Evolutionary conservation across 441 rosid genomes (phyloP), one percentile per base, ranked within the genome.

Genomic region (Corymbia citriodora): DNA sequence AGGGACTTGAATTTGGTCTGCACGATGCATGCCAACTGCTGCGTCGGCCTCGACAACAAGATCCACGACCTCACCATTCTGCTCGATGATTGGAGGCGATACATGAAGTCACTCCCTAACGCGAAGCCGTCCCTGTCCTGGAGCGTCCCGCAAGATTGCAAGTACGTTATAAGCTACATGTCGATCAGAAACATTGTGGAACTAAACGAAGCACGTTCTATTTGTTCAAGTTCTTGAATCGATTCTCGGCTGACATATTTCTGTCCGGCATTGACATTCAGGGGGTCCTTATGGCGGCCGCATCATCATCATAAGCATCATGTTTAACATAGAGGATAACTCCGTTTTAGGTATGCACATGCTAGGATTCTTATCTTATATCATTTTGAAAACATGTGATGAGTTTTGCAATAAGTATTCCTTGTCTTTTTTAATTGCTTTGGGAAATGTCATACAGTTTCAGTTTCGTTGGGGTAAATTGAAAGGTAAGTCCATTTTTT

Each of bases 11-110:
- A 87, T 87, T 29, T 57, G n/a, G 90, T 91, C 27, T 91, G 92
- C 59, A 92, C 92, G 17, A 89, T 92, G 91, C 93, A 92, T 25
- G 93, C 93, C 68, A 92, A 92, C 89, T 92, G 93, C 79, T 92
- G 93, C 19, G 82, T 87, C 70, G 93, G 92, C 23, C 89, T 91
- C 5, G 89, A 89, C 29, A 91, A 86, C 88, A 92, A 92, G 85
- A 88, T 92, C 68, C 33, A 19, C 61, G 92, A 92, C 70, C 90
- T 92, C 29, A 9, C 15, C 36, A 88, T 74, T 23, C 54, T 89
- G 79, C 93, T 92, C 23, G 31, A 63, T 2, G 89, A 92, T 33
- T 92, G 93, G 93, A 92, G 45, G 49, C 90, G 40, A 25, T 92
- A 85, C 88, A 87, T 17, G 85, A 14, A 48, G 49, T 53, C 54